Conservation (phyloP, 352 stramenopile species). For the Thalassiosira delicatula region DNA sequence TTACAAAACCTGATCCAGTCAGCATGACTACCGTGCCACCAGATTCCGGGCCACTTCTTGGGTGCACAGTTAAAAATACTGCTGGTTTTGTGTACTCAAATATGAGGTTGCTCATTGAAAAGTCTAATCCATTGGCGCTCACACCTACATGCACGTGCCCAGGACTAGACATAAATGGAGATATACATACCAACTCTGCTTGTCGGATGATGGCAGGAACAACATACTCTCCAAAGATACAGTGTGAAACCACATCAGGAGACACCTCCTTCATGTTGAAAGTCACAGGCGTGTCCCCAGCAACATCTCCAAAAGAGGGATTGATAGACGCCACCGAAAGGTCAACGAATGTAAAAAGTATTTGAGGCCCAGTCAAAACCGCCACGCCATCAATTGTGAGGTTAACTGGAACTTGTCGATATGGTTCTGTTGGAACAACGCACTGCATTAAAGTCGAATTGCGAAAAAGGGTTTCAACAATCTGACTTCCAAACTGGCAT, state of each 20-base stretch:
- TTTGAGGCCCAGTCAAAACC: slow-evolving; percentile 8
- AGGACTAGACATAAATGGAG: slow-evolving; percentile 16
- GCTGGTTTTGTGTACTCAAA: slow-evolving; percentile 56
- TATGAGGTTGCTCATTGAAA: slow-evolving; percentile 35
- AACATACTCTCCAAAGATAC: slow-evolving; percentile 54
- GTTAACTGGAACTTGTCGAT: slow-evolving; percentile 30
- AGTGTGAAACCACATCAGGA: slow-evolving; percentile 37
- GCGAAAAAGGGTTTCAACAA: slow-evolving; percentile 32
- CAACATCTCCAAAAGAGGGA: slow-evolving; percentile 65
- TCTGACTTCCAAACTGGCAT: slow-evolving; percentile 39
- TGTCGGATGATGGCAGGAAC: slow-evolving; percentile 25
- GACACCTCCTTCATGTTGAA: slow-evolving; percentile 38
- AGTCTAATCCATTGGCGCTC: slow-evolving; percentile 47
- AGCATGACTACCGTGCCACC: slow-evolving; percentile 58
- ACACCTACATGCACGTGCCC: slow-evolving; percentile 44
- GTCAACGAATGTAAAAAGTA: slow-evolving; percentile 47
- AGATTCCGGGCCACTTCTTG: slow-evolving; percentile 50
- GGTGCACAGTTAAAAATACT: slow-evolving; percentile 47
- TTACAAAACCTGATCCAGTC: slow-evolving; percentile 60
- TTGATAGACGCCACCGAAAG: slow-evolving; percentile 61
- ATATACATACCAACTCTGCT: slow-evolving; percentile 42
- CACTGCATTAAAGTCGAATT: slow-evolving; percentile 54
- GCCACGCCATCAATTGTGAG: slow-evolving; percentile 21
- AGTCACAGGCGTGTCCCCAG: slow-evolving; percentile 74
- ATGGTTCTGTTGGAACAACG: not conserved